phyloP scores from a whole-genome alignment of 345 rosid species.

The Reutealis trisperma region DNA sequence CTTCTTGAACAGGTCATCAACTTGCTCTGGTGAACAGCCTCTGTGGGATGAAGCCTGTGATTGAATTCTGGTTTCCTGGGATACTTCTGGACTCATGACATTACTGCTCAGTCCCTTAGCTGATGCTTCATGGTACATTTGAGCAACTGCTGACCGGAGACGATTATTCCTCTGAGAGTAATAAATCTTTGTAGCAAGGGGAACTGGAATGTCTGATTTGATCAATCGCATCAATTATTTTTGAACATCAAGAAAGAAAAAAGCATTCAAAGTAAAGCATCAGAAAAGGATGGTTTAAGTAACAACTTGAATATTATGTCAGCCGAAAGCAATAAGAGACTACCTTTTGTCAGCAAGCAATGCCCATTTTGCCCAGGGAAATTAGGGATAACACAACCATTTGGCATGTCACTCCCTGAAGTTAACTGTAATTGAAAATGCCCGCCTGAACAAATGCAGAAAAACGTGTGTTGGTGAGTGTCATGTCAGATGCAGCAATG shows the following conservation, averaged over 20 bases:
- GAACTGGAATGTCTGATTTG: conserved; percentile 45
- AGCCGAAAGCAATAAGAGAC: background rate
- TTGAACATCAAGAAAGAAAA: conserved; percentile 11
- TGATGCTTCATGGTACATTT: conserved; percentile 30
- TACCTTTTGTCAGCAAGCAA: conserved; percentile 32
- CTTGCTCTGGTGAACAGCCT: conserved; percentile 25
- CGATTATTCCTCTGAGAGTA: conserved; percentile 52
- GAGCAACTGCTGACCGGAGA: conserved; percentile 40
- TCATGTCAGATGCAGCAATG: background rate
- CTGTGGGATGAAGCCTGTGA: conserved; percentile 29
- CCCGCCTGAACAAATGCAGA: conserved; percentile 27
- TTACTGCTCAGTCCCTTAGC: conserved; percentile 21
- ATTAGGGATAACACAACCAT: conserved; percentile 18
- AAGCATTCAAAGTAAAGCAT: conserved; percentile 7
- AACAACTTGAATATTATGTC: background rate
- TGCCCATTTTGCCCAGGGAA: conserved; percentile 17
- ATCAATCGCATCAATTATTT: background rate
- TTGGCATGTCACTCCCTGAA: conserved; percentile 25
- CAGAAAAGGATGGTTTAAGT: background rate
- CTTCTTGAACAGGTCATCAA: conserved; percentile 27
- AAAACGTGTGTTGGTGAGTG: conserved; percentile 10
- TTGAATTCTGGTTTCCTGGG: conserved; percentile 21
- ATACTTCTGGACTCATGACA: conserved; percentile 23
- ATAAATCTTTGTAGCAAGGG: conserved; percentile 57
- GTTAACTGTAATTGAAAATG: conserved; percentile 24